These are phyloP conservation scores for Pseudoneurospora amorphoporcata DNA, from an alignment of 495 filamentous ascomycete species.

Conservation along the genomic window DNA sequence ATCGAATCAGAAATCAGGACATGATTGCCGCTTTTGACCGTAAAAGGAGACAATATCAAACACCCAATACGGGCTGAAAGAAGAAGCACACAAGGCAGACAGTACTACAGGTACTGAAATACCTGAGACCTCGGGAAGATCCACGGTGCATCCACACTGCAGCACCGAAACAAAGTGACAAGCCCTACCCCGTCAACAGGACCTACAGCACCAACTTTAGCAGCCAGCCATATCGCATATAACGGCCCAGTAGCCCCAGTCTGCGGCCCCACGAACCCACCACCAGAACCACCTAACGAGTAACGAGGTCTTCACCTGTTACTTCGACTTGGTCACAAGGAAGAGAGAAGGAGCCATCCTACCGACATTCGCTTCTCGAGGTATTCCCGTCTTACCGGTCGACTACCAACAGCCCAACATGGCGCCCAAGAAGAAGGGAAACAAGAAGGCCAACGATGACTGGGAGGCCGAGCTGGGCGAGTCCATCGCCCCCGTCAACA, in stretches of 20 bases:
- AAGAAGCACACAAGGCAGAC: neutral
- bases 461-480: slow-evolving; percentile 97
- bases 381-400: neutral
- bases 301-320: neutral
- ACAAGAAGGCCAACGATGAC: slow-evolving; percentile 79
- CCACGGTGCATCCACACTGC: neutral
- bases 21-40: neutral
- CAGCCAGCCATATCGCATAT: neutral
- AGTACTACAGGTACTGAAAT: neutral
- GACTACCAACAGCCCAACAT: slow-evolving; percentile 34
- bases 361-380: neutral
- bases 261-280: neutral
- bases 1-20: neutral
- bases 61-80: neutral
- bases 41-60: neutral
- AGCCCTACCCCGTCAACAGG: neutral
- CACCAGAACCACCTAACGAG: neutral
- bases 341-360: neutral
- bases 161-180: neutral
- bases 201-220: neutral
- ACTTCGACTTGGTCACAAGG: neutral
- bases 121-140: neutral
- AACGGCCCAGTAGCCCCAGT: neutral
- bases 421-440: slow-evolving; percentile 90
- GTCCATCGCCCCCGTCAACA: slow-evolving; percentile 42